Percentiles rank a stretch among this genome's conserved stretches.
phyloP scores from a whole-genome alignment of 2,329 filamentous ascomycete species.

The Aspergillus sojae region DNA sequence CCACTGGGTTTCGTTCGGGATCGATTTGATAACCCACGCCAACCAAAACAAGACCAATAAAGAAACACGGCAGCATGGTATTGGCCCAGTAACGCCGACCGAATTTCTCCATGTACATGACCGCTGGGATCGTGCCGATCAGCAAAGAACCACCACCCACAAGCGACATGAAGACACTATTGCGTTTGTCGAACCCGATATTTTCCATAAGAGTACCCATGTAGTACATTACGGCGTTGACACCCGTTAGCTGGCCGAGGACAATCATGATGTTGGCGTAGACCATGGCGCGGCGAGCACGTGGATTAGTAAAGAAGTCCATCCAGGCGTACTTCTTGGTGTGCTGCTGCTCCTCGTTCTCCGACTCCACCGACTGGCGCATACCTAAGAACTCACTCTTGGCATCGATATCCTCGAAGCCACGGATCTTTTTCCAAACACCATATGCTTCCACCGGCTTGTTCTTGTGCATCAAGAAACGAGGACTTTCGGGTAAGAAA shows the following conservation, averaged over 20 bases:
- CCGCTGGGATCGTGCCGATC: conserved; percentile 68
- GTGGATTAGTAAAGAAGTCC: conserved; percentile 72
- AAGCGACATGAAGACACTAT: conserved; percentile 73
- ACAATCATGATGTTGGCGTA: conserved; percentile 73
- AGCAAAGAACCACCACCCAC: conserved; percentile 70
- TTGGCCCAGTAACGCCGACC: conserved; percentile 76
- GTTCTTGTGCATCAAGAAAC: conserved; percentile 71
- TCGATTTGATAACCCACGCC: conserved; percentile 65
- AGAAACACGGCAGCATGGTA: conserved; percentile 71
- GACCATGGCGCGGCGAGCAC: conserved; percentile 66
- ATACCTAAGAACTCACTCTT: conserved; percentile 73
- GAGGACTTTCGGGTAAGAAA: conserved; percentile 70
- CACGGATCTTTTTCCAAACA: conserved; percentile 74
- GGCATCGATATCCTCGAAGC: conserved; percentile 58
- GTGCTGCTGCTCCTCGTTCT: conserved; percentile 55
- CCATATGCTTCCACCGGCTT: conserved; percentile 62
- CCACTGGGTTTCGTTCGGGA: conserved; percentile 47
- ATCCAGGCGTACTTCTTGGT: conserved; percentile 68
- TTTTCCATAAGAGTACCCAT: conserved; percentile 69
- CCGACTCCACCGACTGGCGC: conserved; percentile 64
- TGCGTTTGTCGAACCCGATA: conserved; percentile 65
- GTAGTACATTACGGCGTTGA: conserved; percentile 73
- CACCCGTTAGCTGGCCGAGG: conserved; percentile 70
- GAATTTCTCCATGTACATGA: conserved; percentile 72
- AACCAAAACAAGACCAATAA: conserved; percentile 68